Conservation (phyloP, 352 stramenopile species). For the Phytophthora idaei region DNA sequence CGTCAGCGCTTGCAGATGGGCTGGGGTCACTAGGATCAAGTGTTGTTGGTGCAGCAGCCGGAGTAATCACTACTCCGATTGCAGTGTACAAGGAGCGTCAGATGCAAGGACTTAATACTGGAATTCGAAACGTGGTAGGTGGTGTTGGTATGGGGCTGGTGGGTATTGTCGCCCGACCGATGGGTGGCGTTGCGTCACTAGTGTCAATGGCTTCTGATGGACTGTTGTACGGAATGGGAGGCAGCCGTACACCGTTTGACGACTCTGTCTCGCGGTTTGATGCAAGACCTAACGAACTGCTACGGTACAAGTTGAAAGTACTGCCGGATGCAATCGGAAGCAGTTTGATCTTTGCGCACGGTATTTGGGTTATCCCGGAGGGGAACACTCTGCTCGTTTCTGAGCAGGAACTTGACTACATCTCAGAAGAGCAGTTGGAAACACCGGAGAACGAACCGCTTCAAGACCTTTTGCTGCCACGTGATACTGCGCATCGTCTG, state of each 20-base stretch:
- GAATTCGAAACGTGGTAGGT: constrained; percentile 67
- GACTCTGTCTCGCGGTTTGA: constrained; percentile 44
- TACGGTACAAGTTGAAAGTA: constrained; percentile 84
- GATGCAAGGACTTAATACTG: constrained; percentile 61
- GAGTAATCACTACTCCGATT: constrained; percentile 79
- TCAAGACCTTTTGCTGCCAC: constrained; percentile 37
- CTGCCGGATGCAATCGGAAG: constrained; percentile 51
- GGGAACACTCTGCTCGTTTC: constrained; percentile 27
- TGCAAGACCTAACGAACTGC: constrained; percentile 64
- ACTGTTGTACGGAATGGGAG: constrained; percentile 64
- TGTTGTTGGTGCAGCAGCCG: constrained; percentile 76
- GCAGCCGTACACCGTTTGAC: constrained; percentile 43
- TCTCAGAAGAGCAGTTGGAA: constrained; percentile 30
- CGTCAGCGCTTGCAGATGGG: constrained; percentile 64
- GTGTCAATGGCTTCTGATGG: constrained; percentile 82
- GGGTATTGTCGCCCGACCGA: constrained; percentile 75
- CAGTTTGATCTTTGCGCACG: constrained; percentile 67
- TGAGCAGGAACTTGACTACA: constrained; percentile 30
- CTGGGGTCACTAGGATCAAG: constrained; percentile 75
- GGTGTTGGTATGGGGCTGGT: constrained; percentile 83
- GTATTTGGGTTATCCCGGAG: constrained; percentile 57
- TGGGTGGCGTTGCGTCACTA: constrained; percentile 79
- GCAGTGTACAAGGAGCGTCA: constrained; percentile 75
- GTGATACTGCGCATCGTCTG: constrained; percentile 33
- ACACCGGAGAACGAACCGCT: constrained; percentile 33